Percentiles rank a stretch among this genome's conserved stretches.
Evolutionary conservation across 345 rosid species (phyloP).

Genomic region (Populus alba): DNA sequence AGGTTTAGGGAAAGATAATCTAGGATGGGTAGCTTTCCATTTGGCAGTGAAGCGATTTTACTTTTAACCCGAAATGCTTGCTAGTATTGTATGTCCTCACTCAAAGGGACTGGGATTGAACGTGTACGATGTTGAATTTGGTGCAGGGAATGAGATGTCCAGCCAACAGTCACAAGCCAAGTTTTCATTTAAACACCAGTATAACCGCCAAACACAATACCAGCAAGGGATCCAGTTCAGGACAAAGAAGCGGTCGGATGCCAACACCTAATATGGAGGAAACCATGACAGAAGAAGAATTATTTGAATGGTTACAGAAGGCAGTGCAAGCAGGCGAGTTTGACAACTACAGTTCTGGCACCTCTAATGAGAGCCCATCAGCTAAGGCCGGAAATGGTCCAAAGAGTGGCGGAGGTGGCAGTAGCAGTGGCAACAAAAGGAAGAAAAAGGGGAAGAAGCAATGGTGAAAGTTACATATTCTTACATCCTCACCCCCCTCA

Average conservation of each 20-base stretch:
- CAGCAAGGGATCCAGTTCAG: conserved; percentile 57
- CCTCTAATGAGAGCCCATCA: conserved; percentile 39
- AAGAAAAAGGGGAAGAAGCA: conserved; percentile 84
- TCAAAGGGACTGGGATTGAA: background rate
- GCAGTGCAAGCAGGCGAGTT: conserved; percentile 79
- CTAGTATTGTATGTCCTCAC: background rate
- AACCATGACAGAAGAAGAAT: conserved; percentile 86
- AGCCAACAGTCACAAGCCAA: conserved; percentile 90
- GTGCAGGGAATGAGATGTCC: conserved; percentile 95
- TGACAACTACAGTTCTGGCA: conserved; percentile 41
- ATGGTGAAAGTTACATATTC: conserved; percentile 41
- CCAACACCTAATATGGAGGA: conserved; percentile 66
- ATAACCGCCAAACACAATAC: conserved; percentile 47
- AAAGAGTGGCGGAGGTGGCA: conserved; percentile 32
- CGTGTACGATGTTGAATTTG: background rate
- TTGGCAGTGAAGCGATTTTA: background rate
- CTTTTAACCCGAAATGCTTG: background rate
- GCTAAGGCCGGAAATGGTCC: conserved; percentile 39
- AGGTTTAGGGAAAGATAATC: too few species aligned
- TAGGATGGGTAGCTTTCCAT: too few species aligned
- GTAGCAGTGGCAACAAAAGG: conserved; percentile 45
- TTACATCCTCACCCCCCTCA: background rate
- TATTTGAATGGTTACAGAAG: conserved; percentile 81
- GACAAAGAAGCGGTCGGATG: conserved; percentile 56
- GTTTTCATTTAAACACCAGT: conserved; percentile 90